phyloP scores from a whole-genome alignment of 2,329 filamentous ascomycete genomes.

The Clonostachys sp. region DNA sequence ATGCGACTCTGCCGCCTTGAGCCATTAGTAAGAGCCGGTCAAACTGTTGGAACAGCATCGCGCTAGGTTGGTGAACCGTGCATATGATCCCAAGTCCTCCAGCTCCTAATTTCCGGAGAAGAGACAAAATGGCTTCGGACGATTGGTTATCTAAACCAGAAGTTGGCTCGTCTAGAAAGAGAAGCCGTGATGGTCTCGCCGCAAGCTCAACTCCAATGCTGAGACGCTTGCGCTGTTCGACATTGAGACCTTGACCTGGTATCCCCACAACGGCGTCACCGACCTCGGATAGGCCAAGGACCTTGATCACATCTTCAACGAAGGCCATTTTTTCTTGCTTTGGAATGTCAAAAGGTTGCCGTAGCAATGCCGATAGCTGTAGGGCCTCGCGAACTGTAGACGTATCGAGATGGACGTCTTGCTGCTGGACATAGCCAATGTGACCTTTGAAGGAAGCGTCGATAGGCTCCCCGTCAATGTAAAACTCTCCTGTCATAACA shows the following conservation, averaged over 20 bases:
- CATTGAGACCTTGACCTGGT: slow-evolving; percentile 62
- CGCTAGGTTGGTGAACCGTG: slow-evolving; percentile 93
- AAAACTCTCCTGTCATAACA: slow-evolving; percentile 61
- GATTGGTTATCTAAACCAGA: slow-evolving; percentile 89
- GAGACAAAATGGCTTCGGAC: slow-evolving; percentile 83
- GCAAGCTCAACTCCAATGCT: slow-evolving; percentile 94
- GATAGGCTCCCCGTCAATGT: slow-evolving; percentile 61
- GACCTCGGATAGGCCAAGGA: slow-evolving; percentile 46
- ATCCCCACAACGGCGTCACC: slow-evolving; percentile 43
- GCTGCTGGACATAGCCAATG: slow-evolving; percentile 63
- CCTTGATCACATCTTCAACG: slow-evolving; percentile 42
- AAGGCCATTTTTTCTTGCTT: slow-evolving; percentile 70
- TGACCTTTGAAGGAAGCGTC: slow-evolving; percentile 64
- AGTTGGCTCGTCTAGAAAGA: slow-evolving; percentile 93
- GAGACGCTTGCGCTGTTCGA: slow-evolving; percentile 68
- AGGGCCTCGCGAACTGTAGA: slow-evolving; percentile 70
- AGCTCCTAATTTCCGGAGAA: slow-evolving; percentile 85
- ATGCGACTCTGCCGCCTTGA: slow-evolving; percentile 72
- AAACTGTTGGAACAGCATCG: slow-evolving; percentile 89
- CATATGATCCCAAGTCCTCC: slow-evolving; percentile 88
- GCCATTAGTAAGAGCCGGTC: slow-evolving; percentile 77
- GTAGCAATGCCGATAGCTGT: slow-evolving; percentile 78
- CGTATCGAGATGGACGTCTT: slow-evolving; percentile 37
- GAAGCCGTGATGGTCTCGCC: slow-evolving; percentile 80
- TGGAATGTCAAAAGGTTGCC: slow-evolving; percentile 72